Evolutionary conservation across 345 rosid species (phyloP), one percentile per base, ranked within the genome.

Genomic region (Isatis tinctoria): DNA sequence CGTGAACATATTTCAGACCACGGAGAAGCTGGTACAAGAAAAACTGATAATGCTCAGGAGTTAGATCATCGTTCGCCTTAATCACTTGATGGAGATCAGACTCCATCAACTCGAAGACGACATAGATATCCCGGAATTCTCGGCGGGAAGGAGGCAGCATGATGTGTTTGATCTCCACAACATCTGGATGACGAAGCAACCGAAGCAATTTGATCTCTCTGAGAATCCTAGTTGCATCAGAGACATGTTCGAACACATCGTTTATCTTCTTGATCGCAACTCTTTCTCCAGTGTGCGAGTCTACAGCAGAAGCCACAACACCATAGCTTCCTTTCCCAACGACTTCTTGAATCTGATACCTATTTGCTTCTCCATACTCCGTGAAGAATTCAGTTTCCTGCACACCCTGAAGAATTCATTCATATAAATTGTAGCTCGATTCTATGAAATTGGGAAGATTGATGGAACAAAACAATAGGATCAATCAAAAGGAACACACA

Each of bases 241-340:
- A 95, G 40, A 95, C 97, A 65, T 95, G 97, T 75, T 92, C 99
- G 73, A 95, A 95, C 41, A 95, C 99, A 69, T 95, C 99, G 60
- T 85, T 92, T 3, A 95, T 95, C 83, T 95, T 95, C 84, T 95
- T 95, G 66, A 95, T 90, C 10, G 99, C 99, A 43, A 95, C 93
- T 84, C 74, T 85, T 48, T 95, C 97, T 40, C 97, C 92, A 13
- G 97, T 90, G 60, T 87, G 92, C 0, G 86, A 69, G 60, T 95
- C 99, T 9, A 90, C 57, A 72, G 99, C 99, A 49, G 99, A 92
- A 62, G 86, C 98, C 18, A 95, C 99, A 69, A 95, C 90, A 65
- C 99, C 99, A 49, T 95, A 95, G 82, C 99, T 95, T 74, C 99
- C 99, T 83, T 95, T 95, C 8, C 99, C 99, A 28, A 95, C 69